phyloP scores from a whole-genome alignment of 2,329 filamentous ascomycete genomes.

The Penicillium decumbens region DNA sequence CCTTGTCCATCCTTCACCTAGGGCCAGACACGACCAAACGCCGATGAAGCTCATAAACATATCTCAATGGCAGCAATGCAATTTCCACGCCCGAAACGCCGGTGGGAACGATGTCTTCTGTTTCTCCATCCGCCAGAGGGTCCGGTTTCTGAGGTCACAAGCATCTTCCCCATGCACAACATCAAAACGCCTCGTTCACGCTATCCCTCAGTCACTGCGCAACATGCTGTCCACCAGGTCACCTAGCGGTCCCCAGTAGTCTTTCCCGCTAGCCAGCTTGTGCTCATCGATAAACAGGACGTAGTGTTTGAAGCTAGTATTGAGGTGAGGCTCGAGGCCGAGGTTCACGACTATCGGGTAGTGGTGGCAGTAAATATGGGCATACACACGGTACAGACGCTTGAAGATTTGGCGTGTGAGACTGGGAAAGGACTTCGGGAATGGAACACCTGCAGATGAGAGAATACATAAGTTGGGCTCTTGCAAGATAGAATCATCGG shows the following conservation, averaged over 20 bases:
- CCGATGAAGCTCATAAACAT: conserved; percentile 4
- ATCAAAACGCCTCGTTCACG: conserved; percentile 2
- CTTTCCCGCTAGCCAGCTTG: conserved; percentile 81
- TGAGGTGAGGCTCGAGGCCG: conserved; percentile 92
- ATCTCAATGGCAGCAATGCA: conserved; percentile 15
- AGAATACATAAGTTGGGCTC: conserved; percentile 13
- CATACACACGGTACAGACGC: conserved; percentile 96
- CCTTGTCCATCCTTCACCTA: background rate
- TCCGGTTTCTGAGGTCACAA: conserved; percentile 5
- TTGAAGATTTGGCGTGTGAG: conserved; percentile 97
- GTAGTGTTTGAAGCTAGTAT: conserved; percentile 99
- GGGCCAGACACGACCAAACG: conserved; percentile 5
- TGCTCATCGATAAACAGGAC: conserved; percentile 98
- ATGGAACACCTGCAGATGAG: conserved; percentile 66
- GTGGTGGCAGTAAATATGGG: conserved; percentile 99
- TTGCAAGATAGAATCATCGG: background rate
- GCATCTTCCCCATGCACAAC: conserved; percentile 12
- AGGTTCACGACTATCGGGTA: conserved; percentile 95
- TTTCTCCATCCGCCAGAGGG: conserved; percentile 1
- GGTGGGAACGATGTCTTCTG: conserved; percentile 7
- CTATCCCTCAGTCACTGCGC: conserved; percentile 67
- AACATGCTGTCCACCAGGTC: conserved; percentile 98
- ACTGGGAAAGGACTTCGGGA: conserved; percentile 84
- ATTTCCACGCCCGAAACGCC: conserved; percentile 21
- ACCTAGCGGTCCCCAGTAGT: conserved; percentile 94